Percentiles rank a stretch among this genome's conserved stretches.
phyloP scores from a whole-genome alignment of 768 basidiomycete species.

The Collybiopsis luxurians region DNA sequence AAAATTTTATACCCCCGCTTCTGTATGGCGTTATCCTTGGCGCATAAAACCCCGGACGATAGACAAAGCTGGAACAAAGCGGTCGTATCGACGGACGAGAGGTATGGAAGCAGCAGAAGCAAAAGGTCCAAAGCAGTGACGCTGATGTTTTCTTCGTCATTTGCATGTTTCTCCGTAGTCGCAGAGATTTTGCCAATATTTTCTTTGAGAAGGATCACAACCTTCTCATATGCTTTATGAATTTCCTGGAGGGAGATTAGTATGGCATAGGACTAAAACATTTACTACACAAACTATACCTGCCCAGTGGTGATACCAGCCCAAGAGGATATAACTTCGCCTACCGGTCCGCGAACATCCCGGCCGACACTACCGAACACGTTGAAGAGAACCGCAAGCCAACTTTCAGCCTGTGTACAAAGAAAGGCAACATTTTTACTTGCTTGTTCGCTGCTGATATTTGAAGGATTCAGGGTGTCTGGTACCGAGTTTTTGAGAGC shows the following conservation, averaged over 20 bases:
- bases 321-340: conserved; percentile 90
- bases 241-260: conserved; percentile 52
- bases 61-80: conserved; percentile 70
- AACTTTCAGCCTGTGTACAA: conserved; percentile 79
- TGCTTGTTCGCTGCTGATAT: conserved; percentile 58
- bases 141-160: conserved; percentile 42
- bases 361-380: conserved; percentile 86
- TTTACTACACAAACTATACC: conserved; percentile 33
- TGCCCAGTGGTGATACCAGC: conserved; percentile 71
- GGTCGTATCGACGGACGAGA: conserved; percentile 58
- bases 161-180: conserved; percentile 31
- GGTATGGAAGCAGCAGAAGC: conserved; percentile 74
- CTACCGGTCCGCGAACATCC: conserved; percentile 73
- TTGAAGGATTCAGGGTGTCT: conserved; percentile 25
- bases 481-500: conserved; percentile 40
- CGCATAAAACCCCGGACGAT: conserved; percentile 64
- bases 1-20: conserved; percentile 94
- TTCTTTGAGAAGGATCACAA: conserved; percentile 66
- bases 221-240: conserved; percentile 76
- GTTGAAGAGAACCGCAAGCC: conserved; percentile 95
- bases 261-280: background rate
- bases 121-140: conserved; percentile 82
- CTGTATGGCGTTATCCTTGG: conserved; percentile 85
- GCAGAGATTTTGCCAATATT: conserved; percentile 48
- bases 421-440: conserved; percentile 68